phyloP scores from a whole-genome alignment of 2,329 filamentous ascomycete genomes.

The Penicillium corylophilum region DNA sequence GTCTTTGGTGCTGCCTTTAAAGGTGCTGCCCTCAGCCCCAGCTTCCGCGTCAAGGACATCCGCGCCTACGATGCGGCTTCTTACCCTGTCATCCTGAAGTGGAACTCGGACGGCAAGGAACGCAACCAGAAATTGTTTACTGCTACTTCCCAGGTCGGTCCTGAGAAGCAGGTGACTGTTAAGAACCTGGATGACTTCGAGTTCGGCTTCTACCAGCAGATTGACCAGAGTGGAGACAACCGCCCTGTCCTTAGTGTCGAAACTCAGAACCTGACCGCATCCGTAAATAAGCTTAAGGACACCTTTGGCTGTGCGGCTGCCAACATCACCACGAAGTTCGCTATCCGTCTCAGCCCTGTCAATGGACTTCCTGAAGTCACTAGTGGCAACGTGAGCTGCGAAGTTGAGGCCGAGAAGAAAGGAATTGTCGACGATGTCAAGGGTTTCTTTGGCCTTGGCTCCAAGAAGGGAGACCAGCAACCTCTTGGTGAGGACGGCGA shows the following conservation, averaged over 20 bases:
- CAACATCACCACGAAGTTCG: constrained; percentile 78
- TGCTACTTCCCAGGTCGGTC: constrained; percentile 70
- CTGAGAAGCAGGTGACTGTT: constrained; percentile 80
- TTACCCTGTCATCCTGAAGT: constrained; percentile 75
- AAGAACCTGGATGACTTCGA: constrained; percentile 79
- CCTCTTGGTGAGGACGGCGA: constrained; percentile 62
- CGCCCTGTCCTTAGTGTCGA: constrained; percentile 64
- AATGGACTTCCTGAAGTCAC: constrained; percentile 78
- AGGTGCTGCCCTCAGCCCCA: constrained; percentile 85
- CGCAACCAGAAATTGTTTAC: constrained; percentile 82
- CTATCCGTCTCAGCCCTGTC: constrained; percentile 67
- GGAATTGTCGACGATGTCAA: constrained; percentile 93
- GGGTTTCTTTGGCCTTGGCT: constrained; percentile 91
- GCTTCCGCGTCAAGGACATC: constrained; percentile 98
- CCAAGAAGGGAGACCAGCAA: constrained; percentile 81
- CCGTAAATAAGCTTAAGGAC: constrained; percentile 73
- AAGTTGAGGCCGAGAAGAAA: constrained; percentile 72
- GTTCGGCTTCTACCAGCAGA: constrained; percentile 74
- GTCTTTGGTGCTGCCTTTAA: constrained; percentile 96
- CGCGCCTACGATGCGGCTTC: constrained; percentile 72
- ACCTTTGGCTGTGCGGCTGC: constrained; percentile 73
- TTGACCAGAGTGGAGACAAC: constrained; percentile 49
- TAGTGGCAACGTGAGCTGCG: constrained; percentile 78
- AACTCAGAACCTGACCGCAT: constrained; percentile 82
- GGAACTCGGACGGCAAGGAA: constrained; percentile 68